Conservation (phyloP, 495 filamentous ascomycete species). For the Choiromyces venosus region DNA sequence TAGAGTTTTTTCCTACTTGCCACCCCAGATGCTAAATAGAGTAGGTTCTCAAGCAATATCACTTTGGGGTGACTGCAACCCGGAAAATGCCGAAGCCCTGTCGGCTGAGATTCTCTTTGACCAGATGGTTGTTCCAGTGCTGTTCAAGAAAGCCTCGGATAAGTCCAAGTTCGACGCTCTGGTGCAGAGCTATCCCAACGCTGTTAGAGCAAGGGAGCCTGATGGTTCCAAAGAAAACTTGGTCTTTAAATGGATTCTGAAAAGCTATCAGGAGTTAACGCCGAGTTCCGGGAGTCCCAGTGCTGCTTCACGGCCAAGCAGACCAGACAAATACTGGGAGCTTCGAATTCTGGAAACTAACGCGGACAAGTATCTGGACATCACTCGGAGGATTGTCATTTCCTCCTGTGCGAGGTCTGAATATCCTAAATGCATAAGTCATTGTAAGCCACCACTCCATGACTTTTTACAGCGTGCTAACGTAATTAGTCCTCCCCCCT, state of each 20-base stretch:
- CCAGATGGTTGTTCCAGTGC: conserved; percentile 44
- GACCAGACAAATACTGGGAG: conserved; percentile 44
- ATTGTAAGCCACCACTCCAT: conserved; percentile 30
- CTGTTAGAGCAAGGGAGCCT: conserved; percentile 7
- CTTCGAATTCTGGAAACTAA: conserved; percentile 47
- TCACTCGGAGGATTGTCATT: conserved; percentile 46
- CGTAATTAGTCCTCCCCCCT: conserved; percentile 41
- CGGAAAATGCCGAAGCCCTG: background rate
- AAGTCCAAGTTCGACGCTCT: no score
- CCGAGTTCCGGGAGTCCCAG: conserved; percentile 30
- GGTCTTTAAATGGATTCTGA: conserved; percentile 43
- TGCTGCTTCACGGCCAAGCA: conserved; percentile 42
- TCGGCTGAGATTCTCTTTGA: conserved; percentile 21
- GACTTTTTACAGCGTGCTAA: background rate
- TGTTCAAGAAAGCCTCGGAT: conserved; percentile 44
- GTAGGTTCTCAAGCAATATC: background rate
- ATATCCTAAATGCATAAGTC: conserved; percentile 43
- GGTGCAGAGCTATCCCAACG: conserved; percentile 21
- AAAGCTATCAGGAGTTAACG: conserved; percentile 33
- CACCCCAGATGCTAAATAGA: background rate
- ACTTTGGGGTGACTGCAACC: background rate
- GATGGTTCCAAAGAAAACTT: background rate
- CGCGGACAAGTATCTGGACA: conserved; percentile 45
- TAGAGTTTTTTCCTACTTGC: background rate
- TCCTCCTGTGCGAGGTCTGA: conserved; percentile 45